A percentile compares a stretch with the other conserved stretches of the same genome.
phyloP scores from a whole-genome alignment of 176 grass and related monocot species.

The Zizania latifolia region DNA sequence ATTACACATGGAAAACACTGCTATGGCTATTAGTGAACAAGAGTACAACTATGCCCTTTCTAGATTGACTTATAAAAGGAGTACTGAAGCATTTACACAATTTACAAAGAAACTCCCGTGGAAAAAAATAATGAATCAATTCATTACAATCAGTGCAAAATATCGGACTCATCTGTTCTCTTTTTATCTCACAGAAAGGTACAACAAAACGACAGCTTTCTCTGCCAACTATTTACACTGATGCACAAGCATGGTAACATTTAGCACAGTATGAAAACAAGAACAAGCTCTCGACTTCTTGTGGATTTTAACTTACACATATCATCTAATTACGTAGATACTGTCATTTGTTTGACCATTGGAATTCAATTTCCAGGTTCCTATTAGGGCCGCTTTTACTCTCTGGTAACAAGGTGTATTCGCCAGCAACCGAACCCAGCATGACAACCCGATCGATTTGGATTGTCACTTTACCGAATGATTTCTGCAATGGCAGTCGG shows the following conservation, averaged over 20 bases:
- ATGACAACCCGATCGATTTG: conserved; percentile 96
- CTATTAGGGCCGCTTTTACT: conserved; percentile 92
- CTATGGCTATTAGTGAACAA: no score
- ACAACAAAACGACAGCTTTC: conserved; percentile 35
- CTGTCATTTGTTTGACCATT: conserved; percentile 96
- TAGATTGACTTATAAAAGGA: background rate
- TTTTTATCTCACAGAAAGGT: conserved; percentile 34
- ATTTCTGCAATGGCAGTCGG: conserved; percentile 54
- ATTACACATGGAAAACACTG: no score
- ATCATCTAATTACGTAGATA: conserved; percentile 24
- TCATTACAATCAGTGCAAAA: conserved; percentile 48
- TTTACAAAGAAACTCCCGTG: conserved; percentile 11
- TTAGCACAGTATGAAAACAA: conserved; percentile 39
- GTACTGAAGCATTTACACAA: conserved; percentile 26
- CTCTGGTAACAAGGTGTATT: conserved; percentile 86
- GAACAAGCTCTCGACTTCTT: conserved; percentile 35
- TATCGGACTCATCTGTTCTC: conserved; percentile 32
- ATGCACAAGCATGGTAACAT: conserved; percentile 46
- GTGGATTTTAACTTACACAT: conserved; percentile 45
- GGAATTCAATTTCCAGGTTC: conserved; percentile 98
- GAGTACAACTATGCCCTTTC: no score
- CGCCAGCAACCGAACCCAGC: conserved; percentile 91
- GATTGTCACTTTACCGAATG: conserved; percentile 96
- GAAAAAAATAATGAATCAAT: conserved; percentile 48
- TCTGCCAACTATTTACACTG: conserved; percentile 62